Conservation (phyloP, 495 filamentous ascomycete species). For the Aspergillus coremiiformis region DNA sequence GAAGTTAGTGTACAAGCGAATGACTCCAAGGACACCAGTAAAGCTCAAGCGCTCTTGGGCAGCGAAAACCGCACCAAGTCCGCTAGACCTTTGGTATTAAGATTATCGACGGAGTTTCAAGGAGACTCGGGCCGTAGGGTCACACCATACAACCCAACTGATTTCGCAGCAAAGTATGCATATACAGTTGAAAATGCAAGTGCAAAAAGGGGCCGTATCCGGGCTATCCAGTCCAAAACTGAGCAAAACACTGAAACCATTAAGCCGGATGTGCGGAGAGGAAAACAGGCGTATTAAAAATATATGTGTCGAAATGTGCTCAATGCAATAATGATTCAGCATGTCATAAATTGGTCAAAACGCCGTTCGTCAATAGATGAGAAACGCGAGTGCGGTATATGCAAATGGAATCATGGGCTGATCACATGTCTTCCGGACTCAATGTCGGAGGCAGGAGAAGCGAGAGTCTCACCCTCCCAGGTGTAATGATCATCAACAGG, state of each 20-base stretch:
- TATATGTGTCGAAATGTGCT: slow-evolving; percentile 40
- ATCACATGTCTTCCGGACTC: slow-evolving; percentile 39
- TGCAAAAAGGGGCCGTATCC: neutral
- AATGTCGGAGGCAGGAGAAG: slow-evolving; percentile 44
- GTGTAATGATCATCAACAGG: slow-evolving; percentile 54
- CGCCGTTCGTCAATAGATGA: slow-evolving; percentile 34
- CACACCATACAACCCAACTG: slow-evolving; percentile 5
- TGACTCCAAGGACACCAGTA: slow-evolving; percentile 27
- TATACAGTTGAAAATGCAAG: slow-evolving; percentile 20
- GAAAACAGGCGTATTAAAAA: slow-evolving; percentile 28
- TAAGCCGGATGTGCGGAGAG: slow-evolving; percentile 12
- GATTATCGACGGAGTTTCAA: slow-evolving; percentile 37
- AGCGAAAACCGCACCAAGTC: neutral
- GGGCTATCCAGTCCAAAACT: slow-evolving; percentile 4
- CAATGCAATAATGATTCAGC: slow-evolving; percentile 39
- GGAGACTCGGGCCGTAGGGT: neutral
- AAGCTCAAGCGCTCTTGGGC: neutral
- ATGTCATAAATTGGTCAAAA: slow-evolving; percentile 35
- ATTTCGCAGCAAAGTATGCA: slow-evolving; percentile 18
- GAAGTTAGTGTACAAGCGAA: slow-evolving; percentile 36
- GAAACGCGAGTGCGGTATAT: slow-evolving; percentile 24
- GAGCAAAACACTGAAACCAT: slow-evolving; percentile 12
- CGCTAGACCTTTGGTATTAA: slow-evolving; percentile 32
- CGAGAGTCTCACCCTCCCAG: slow-evolving; percentile 57
- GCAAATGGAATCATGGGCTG: slow-evolving; percentile 19